These are phyloP conservation scores for Deuterostichococcus epilithicus DNA, from an alignment of 139 green algal species.

Conservation along the genomic window DNA sequence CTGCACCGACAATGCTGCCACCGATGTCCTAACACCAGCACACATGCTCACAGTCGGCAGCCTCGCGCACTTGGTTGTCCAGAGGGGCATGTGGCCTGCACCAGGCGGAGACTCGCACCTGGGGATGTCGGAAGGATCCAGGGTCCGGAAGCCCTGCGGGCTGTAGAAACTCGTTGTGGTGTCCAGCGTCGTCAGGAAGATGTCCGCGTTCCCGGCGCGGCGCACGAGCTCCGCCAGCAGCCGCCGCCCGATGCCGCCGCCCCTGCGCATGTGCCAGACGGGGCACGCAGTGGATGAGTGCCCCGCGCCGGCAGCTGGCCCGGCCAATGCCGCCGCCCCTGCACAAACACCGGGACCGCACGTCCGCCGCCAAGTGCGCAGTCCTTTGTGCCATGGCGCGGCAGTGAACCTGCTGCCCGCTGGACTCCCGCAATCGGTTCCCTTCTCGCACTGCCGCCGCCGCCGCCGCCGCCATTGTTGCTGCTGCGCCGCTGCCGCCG, in stretches of 20 bases:
- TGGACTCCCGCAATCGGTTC: too few species aligned
- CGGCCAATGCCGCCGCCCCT: too few species aligned
- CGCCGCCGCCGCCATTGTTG: too few species aligned
- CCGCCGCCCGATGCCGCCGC: conserved; percentile 10
- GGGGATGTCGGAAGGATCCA: conserved; percentile 5
- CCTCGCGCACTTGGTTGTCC: neutral
- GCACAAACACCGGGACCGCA: too few species aligned
- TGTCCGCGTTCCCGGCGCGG: neutral
- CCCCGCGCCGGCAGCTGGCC: too few species aligned
- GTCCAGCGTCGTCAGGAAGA: conserved; percentile 22
- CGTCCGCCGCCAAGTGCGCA: too few species aligned
- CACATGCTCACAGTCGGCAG: neutral
- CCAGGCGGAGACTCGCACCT: neutral
- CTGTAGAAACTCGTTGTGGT: conserved; percentile 17
- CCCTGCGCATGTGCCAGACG: conserved; percentile 4
- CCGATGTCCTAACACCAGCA: neutral
- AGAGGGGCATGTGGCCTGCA: neutral
- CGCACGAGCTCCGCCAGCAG: conserved; percentile 14
- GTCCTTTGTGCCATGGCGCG: too few species aligned
- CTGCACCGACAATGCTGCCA: neutral
- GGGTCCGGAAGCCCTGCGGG: conserved; percentile 10
- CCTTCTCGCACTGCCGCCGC: too few species aligned
- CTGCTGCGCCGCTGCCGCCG: too few species aligned
- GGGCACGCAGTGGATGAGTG: too few species aligned
- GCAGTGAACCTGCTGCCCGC: too few species aligned